Evolutionary conservation across 148 eudicot genomes (phyloP).

Genomic region (Vaccinium darrowii): DNA sequence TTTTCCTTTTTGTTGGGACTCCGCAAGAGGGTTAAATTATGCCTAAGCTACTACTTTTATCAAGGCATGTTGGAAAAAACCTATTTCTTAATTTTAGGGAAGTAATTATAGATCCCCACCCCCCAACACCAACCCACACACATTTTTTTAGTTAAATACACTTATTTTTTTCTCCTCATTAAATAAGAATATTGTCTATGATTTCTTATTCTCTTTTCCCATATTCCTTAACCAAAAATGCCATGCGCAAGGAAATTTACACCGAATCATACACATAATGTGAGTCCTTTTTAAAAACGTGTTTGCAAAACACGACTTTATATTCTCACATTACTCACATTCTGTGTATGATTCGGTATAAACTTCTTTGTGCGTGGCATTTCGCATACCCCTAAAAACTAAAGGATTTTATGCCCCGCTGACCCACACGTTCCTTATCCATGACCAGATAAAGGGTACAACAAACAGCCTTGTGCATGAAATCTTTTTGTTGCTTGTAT

Average conservation of each 20-base stretch:
- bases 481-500: too few relatives aligned
- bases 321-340: too few relatives aligned
- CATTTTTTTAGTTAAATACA: too few relatives aligned
- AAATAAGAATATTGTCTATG: neutral
- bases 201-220: neutral
- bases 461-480: too few relatives aligned
- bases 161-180: neutral
- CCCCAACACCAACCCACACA: too few relatives aligned
- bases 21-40: conserved; percentile 5
- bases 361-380: too few relatives aligned
- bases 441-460: too few relatives aligned
- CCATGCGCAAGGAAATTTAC: too few relatives aligned
- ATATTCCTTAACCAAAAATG: neutral
- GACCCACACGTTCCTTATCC: neutral
- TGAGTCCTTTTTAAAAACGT: too few relatives aligned
- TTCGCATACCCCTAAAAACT: neutral
- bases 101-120: neutral
- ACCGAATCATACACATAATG: too few relatives aligned
- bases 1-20: conserved; percentile 11
- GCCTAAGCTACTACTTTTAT: neutral
- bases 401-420: neutral
- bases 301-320: too few relatives aligned
- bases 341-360: too few relatives aligned
- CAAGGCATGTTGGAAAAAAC: neutral
- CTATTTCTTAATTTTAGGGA: neutral